Evolutionary conservation across 2,329 filamentous ascomycete species (phyloP).

Genomic region (Fusarium beomiforme): DNA sequence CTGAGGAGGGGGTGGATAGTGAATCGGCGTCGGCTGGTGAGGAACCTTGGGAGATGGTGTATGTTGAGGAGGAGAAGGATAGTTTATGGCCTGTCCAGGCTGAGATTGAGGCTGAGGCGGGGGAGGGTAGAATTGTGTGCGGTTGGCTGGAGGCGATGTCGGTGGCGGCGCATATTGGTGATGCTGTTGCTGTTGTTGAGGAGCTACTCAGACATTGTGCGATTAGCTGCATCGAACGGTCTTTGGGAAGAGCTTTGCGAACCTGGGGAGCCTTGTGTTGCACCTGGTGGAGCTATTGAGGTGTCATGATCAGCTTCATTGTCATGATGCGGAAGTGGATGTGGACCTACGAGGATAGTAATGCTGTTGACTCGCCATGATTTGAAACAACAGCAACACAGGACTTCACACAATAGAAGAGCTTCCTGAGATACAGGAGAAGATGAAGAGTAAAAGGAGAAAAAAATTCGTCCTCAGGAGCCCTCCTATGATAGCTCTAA

Average conservation of each 20-base stretch:
- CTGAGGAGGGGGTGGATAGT: conserved; percentile 39
- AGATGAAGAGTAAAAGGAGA: conserved; percentile 1
- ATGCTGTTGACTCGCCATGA: conserved; percentile 54
- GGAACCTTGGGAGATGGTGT: conserved; percentile 39
- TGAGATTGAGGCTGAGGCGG: conserved; percentile 51
- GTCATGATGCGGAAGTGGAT: conserved; percentile 22
- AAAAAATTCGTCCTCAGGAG: conserved; percentile 5
- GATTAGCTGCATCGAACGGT: conserved; percentile 20
- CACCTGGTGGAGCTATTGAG: conserved; percentile 54
- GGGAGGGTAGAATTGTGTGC: conserved; percentile 57
- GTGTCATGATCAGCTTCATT: conserved; percentile 34
- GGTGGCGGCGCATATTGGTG: conserved; percentile 59
- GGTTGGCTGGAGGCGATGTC: conserved; percentile 58
- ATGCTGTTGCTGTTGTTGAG: conserved; percentile 41
- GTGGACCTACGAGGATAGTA: conserved; percentile 59
- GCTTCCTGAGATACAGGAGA: background rate
- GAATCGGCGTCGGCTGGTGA: conserved; percentile 23
- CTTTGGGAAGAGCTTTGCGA: conserved; percentile 13
- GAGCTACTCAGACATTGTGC: conserved; percentile 26
- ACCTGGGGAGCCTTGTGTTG: conserved; percentile 45
- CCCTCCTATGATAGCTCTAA: conserved; percentile 10
- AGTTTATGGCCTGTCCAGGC: conserved; percentile 43
- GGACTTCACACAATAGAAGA: background rate
- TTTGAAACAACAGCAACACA: background rate
- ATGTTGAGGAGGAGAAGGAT: conserved; percentile 40